Conservation (phyloP, 768 basidiomycete species). For the Lactifluus piperatus region DNA sequence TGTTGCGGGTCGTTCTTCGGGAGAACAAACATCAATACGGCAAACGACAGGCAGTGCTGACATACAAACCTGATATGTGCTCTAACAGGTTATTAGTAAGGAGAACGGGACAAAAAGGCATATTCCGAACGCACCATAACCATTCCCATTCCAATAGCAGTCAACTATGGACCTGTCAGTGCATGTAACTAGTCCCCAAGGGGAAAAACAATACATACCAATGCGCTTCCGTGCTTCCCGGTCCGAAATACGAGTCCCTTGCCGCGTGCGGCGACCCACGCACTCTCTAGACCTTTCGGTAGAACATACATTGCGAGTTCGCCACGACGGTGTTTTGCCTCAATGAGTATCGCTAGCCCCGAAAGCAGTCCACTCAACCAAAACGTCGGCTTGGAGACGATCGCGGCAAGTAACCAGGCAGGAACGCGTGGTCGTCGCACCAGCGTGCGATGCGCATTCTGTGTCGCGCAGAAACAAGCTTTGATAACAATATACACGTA, state of each 20-base stretch:
- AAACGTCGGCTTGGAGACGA: constrained; percentile 64
- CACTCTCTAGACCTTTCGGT: constrained; percentile 84
- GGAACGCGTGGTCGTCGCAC: constrained; percentile 27
- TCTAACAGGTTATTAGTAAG: background rate
- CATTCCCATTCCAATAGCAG: constrained; percentile 82
- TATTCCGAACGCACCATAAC: constrained; percentile 55
- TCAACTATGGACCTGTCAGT: constrained; percentile 32
- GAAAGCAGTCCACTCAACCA: constrained; percentile 66
- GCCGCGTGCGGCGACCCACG: constrained; percentile 75
- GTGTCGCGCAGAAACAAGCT: constrained; percentile 49
- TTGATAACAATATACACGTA: background rate
- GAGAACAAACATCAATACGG: background rate
- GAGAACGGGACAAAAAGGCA: background rate
- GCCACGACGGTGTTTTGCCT: constrained; percentile 78
- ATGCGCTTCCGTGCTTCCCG: constrained; percentile 57
- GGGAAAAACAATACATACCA: constrained; percentile 30
- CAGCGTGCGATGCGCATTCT: constrained; percentile 45
- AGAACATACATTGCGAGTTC: constrained; percentile 91
- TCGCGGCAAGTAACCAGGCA: constrained; percentile 39
- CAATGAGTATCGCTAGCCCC: constrained; percentile 75
- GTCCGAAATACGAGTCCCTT: constrained; percentile 67
- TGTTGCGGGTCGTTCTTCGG: constrained; percentile 63
- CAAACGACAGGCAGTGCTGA: background rate
- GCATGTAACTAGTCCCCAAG: background rate
- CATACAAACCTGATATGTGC: constrained; percentile 55